A percentile compares a stretch with the other conserved stretches of the same genome.
phyloP scores from a whole-genome alignment of 2,329 filamentous ascomycete species.

The Paraphaeosphaeria sporulosa region DNA sequence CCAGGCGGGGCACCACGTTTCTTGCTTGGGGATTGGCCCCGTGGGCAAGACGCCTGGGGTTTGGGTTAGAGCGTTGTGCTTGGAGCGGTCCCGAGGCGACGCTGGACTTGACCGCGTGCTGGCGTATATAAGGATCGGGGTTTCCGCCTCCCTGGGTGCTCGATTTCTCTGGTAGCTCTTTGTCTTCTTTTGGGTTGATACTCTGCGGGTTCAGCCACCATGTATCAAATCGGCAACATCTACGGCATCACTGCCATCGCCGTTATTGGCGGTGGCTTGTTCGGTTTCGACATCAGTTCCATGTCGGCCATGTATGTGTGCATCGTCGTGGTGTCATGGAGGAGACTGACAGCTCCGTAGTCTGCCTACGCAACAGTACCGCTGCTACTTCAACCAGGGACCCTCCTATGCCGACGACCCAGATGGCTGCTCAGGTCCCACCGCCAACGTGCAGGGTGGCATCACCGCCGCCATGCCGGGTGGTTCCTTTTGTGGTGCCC shows the following conservation, averaged over 20 bases:
- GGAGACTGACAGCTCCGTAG: conserved; percentile 48
- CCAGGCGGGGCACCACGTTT: conserved; percentile 12
- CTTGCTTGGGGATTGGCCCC: neutral
- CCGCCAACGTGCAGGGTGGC: conserved; percentile 66
- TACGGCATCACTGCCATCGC: conserved; percentile 66
- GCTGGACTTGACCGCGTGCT: neutral
- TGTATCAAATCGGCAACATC: conserved; percentile 61
- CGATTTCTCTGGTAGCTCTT: neutral
- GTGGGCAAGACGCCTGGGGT: neutral
- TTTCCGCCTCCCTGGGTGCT: neutral
- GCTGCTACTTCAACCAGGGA: conserved; percentile 73
- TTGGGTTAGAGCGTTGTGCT: neutral
- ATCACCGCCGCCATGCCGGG: conserved; percentile 76
- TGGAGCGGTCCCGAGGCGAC: neutral
- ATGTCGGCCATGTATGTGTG: conserved; percentile 64
- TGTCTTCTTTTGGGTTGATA: conserved; percentile 1
- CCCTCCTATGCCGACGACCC: conserved; percentile 47
- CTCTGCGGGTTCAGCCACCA: conserved; percentile 18
- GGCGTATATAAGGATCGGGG: conserved; percentile 1
- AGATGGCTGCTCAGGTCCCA: conserved; percentile 60
- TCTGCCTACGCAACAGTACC: conserved; percentile 72
- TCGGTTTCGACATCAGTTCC: conserved; percentile 80
- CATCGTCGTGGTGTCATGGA: neutral
- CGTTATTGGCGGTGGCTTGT: conserved; percentile 72
- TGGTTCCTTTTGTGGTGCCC: conserved; percentile 72